These are phyloP conservation scores for Kentomonas sorsogonicus DNA, from an alignment of 208 protist genomes.

Conservation along the genomic window DNA sequence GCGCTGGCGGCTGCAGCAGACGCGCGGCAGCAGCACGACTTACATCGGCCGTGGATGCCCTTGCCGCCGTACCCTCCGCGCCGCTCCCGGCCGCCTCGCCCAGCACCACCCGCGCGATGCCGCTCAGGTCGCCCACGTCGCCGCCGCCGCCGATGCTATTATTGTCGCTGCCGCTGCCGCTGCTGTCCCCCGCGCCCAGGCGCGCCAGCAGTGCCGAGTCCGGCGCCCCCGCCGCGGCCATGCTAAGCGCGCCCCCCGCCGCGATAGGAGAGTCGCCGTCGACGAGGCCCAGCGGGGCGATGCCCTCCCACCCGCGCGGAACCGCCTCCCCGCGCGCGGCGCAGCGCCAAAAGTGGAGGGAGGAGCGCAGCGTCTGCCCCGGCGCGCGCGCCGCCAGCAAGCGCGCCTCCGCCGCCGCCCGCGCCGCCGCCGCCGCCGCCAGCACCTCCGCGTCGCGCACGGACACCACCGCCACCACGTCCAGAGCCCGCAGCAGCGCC, in stretches of 20 bases:
- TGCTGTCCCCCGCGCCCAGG: background rate
- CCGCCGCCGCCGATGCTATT: background rate
- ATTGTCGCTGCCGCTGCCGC: background rate
- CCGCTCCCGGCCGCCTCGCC: background rate
- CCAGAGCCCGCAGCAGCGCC: slow-evolving; percentile 2
- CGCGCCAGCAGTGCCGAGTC: background rate
- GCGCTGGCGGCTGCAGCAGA: background rate
- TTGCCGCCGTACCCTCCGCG: slow-evolving; percentile 15
- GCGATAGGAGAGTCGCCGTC: background rate
- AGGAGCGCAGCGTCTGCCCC: slow-evolving; percentile 56
- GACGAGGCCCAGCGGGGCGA: slow-evolving; percentile 27
- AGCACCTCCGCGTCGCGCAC: slow-evolving; percentile 38
- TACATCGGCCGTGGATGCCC: background rate
- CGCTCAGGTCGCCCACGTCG: background rate
- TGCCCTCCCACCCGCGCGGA: slow-evolving; percentile 6
- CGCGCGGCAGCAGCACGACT: background rate
- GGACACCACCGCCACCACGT: slow-evolving; percentile 40
- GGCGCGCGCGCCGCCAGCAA: slow-evolving; percentile 43
- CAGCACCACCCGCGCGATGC: slow-evolving; percentile 3
- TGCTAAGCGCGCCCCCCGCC: slow-evolving; percentile 9
- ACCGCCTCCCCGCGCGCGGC: slow-evolving; percentile 25
- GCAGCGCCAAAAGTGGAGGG: slow-evolving; percentile 56
- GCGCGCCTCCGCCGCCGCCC: slow-evolving; percentile 19
- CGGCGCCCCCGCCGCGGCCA: background rate
- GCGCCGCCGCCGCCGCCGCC: slow-evolving; percentile 20